Conservation (phyloP, 768 basidiomycete genomes). For the Pleurotus giganteus region DNA sequence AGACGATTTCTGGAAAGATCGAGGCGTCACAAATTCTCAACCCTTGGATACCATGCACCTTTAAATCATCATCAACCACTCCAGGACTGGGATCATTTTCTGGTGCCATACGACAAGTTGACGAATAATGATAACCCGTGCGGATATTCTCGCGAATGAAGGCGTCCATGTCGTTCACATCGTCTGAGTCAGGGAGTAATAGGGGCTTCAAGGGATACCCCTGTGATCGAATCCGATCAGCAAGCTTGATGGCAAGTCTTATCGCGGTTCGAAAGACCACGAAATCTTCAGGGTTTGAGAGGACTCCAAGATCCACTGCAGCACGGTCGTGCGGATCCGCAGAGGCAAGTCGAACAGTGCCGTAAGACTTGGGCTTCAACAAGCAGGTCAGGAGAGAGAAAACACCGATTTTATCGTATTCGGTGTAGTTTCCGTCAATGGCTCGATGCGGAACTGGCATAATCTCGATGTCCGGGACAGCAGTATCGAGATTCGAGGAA, state of each 20-base stretch:
- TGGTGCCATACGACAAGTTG: slow-evolving; percentile 47
- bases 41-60: slow-evolving; percentile 34
- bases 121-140: slow-evolving; percentile 46
- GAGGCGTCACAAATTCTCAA: slow-evolving; percentile 50
- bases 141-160: slow-evolving; percentile 39
- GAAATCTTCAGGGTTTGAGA: not conserved
- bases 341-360: not conserved
- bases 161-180: slow-evolving; percentile 39
- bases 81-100: slow-evolving; percentile 25
- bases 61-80: slow-evolving; percentile 21
- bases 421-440: not conserved
- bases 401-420: not conserved
- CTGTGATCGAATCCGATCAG: not conserved
- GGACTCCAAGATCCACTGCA: not conserved
- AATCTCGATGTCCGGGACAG: not conserved
- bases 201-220: not conserved
- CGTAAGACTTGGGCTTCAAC: not conserved
- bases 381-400: not conserved
- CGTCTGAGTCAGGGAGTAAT: slow-evolving; percentile 14
- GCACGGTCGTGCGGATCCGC: not conserved
- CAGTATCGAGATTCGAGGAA: not conserved
- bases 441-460: not conserved
- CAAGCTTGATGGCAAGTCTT: not conserved
- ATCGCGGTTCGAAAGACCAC: not conserved
- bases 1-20: slow-evolving; percentile 43